Evolutionary conservation across 139 green algal species (phyloP), one percentile per base, ranked within the genome.

Genomic region (Chlamydomonas eustigma): DNA sequence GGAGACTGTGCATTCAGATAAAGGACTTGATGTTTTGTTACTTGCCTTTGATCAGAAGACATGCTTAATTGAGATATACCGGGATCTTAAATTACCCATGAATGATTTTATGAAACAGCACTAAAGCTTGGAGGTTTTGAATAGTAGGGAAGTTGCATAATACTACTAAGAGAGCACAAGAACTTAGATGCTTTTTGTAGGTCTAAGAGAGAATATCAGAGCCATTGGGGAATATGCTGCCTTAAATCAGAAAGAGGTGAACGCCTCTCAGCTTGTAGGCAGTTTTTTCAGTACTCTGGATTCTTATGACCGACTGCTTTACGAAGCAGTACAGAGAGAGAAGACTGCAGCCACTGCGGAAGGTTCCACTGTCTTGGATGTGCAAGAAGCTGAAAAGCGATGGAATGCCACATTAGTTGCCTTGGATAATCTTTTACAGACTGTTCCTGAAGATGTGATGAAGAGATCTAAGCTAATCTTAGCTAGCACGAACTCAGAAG

Each of bases 121-220:
- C n/a, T n/a, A n/a, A n/a, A n/a, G n/a, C n/a, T n/a, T n/a, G n/a
- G n/a, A n/a, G n/a, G n/a, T n/a, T n/a, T n/a, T n/a, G n/a, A n/a
- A n/a, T n/a, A n/a, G n/a, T n/a, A n/a, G n/a, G n/a, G n/a, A n/a
- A n/a, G n/a, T n/a, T n/a, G n/a, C n/a, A n/a, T n/a, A n/a, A n/a
- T n/a, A n/a, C n/a, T n/a, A n/a, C n/a, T n/a, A n/a, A n/a, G n/a
- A 39, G 58, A 30, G 66, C 66, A 31, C 37, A 38, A 1, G 66
- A 73, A 37, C 37, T 73, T 22, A 18, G 66, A 67, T 67, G 51
- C 4, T 3, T 4, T 6, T 3, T 33, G 37, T 71, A 33, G 4
- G 64, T 18, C 31, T 71, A 8, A 36, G 81, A 18, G 85, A 89
- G 50, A 89, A 81, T 66, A 76, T 90, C 37, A 50, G 82, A 4